Percentiles rank a stretch among this genome's conserved stretches.
These are phyloP conservation scores for Immersiella caudata DNA, from an alignment of 495 filamentous ascomycete genomes.

Conservation along the genomic window DNA sequence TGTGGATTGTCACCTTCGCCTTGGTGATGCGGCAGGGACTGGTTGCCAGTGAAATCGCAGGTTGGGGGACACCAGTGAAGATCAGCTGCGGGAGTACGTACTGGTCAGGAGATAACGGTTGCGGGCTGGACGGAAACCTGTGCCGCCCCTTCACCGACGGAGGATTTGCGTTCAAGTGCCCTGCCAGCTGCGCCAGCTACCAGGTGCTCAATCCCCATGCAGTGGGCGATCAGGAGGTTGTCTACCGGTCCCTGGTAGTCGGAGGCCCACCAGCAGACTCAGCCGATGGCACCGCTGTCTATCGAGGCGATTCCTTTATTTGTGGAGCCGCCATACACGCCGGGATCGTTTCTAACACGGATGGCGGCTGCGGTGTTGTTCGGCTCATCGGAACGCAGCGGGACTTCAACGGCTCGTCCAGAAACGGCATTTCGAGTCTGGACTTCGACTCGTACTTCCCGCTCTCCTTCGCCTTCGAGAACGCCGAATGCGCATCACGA, in stretches of 20 bases:
- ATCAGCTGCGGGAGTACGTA: conserved; percentile 68
- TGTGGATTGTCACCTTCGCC: conserved; percentile 75
- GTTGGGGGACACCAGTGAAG: conserved; percentile 64
- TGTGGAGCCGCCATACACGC: conserved; percentile 80
- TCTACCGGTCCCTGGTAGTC: conserved; percentile 72
- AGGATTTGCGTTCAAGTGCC: conserved; percentile 76
- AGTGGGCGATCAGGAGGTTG: conserved; percentile 71
- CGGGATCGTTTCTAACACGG: conserved; percentile 66
- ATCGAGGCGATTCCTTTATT: conserved; percentile 82
- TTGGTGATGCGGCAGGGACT: conserved; percentile 66
- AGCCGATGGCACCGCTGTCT: conserved; percentile 53
- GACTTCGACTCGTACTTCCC: conserved; percentile 79
- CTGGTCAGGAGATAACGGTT: conserved; percentile 71
- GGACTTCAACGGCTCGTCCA: conserved; percentile 60
- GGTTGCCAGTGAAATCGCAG: conserved; percentile 65
- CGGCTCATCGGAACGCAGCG: conserved; percentile 67
- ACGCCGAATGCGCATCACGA: conserved; percentile 57
- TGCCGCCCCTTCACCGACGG: conserved; percentile 79
- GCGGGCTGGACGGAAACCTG: conserved; percentile 75
- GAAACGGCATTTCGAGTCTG: conserved; percentile 67
- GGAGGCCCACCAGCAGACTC: conserved; percentile 64
- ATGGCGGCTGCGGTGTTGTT: conserved; percentile 67
- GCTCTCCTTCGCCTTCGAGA: conserved; percentile 68
- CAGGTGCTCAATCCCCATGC: conserved; percentile 71
- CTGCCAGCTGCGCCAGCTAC: conserved; percentile 69